Conservation (phyloP, 768 basidiomycete species). For the Polyporus arcularius region DNA sequence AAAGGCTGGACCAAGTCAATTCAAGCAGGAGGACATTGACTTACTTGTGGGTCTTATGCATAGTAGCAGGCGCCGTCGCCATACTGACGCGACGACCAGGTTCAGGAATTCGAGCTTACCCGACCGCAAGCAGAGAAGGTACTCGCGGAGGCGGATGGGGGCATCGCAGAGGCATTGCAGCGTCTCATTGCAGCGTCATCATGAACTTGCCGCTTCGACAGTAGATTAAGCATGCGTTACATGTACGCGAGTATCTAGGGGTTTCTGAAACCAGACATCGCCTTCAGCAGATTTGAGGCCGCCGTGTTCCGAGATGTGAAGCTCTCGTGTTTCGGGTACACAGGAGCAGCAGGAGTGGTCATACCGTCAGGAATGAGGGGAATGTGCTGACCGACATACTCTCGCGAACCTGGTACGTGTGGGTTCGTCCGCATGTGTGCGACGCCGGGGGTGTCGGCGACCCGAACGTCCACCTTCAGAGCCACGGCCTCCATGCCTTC, state of each 20-base stretch:
- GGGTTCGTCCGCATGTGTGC: conserved; percentile 39
- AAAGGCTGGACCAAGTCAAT: conserved; percentile 39
- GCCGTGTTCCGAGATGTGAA: not conserved
- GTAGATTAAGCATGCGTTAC: not conserved
- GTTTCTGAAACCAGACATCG: not conserved
- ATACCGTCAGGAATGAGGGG: not conserved
- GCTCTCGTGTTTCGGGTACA: not conserved
- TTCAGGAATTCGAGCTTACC: conserved; percentile 66
- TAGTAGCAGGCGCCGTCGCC: not conserved
- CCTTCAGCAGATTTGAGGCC: not conserved
- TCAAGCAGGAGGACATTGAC: conserved; percentile 66
- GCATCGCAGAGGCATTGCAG: conserved; percentile 51
- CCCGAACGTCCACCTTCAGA: conserved; percentile 34
- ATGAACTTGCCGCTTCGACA: not conserved
- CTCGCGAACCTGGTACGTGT: conserved; percentile 47
- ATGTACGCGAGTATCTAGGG: not conserved
- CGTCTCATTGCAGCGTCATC: conserved; percentile 21
- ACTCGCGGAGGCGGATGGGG: conserved; percentile 52
- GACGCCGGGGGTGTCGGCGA: conserved; percentile 19
- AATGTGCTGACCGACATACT: conserved; percentile 39
- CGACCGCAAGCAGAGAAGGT: conserved; percentile 60
- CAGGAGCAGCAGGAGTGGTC: conserved; percentile 1
- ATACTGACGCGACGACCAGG: conserved; percentile 35
- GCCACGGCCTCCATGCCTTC: conserved; percentile 40
- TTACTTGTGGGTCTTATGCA: conserved; percentile 49